Evolutionary conservation across 176 grass and related monocot genomes (phyloP), one percentile per base, ranked within the genome.

Genomic region (Stipa capillata): DNA sequence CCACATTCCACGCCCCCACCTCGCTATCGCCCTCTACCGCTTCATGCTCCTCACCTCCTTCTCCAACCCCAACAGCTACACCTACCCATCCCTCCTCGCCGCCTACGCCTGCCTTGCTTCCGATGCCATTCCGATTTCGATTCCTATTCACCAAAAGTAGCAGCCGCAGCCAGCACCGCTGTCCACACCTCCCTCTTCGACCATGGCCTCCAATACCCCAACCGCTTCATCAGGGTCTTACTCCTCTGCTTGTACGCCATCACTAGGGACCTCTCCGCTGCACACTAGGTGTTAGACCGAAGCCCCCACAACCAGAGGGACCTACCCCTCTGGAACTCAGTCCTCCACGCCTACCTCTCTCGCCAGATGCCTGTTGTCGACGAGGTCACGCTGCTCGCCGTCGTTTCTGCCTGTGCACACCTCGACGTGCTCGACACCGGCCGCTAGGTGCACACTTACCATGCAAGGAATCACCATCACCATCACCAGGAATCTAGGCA

Each of bases 321-420:
- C 25, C 79, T 87, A 3, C 74, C 85, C 42, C 37, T 69, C 20
- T 87, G 85, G 79, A 87, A 87, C 72, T 80, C 79, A 14, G 72
- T 87, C 43, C 73, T 87, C 53, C 80, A 87, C 59, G 79, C 79
- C 50, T 72, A 87, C 34, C 65, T 87, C 23, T 73, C 72, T 9
- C 64, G 64, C 31, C 16, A 7, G 41, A 87, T 87, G 85, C 69
- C 56, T 13, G 14, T 20, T 2, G 52, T 50, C 6, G 79, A 87
- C 63, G 51, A 82, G 41, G 80, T 87, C 72, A 87, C 79, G 6
- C 64, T 87, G 79, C 61, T 87, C 17, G 80, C 78, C 5, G 62
- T 87, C 28, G 72, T 82, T 7, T 76, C 85, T 1, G 85, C 85
- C 7, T 87, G 78, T 29, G 79, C 79, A 4, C 78, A 87, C 50